Base-by-base conservation (phyloP, 164 flowering plant genomes). In the Chloranthus sessilifolius region DNA sequence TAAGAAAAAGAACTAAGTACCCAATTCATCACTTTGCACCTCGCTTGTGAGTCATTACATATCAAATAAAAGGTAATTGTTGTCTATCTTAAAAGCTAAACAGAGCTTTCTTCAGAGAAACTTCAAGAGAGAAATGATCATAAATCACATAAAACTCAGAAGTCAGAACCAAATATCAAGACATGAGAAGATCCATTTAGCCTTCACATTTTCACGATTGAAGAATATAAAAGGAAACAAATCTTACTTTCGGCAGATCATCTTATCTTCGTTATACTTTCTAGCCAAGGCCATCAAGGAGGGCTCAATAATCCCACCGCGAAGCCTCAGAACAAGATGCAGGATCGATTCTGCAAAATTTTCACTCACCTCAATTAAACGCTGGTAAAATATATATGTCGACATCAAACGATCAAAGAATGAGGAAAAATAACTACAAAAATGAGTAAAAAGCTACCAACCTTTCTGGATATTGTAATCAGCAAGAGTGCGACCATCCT, bases 221-320 rank as follows among this genome's bases (percentile, higher is more conserved):
- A 24, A 12, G 2, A 9, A 11, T 6, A 26, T 2, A 25, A 22
- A 38, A 44, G 14, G 6, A 28, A 10, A 5, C 4, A 50, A n/a
- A 43, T 1, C 65, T 52, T 63, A 77, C 83, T 78, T 75, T 60
- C 83, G 71, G 76, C 80, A 78, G 30, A 78, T 75, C 71, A 62
- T 73, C 63, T 78, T 78, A n/a, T 75, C 83, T 38, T 75, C 78
- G n/a, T 75, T 75, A 66, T 67, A 72, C 38, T 73, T 78, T 36
- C 83, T 77, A 39, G 80, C 82, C 70, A 77, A 56, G 43, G 79
- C 79, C 79, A 74, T 74, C 64, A 77, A 44, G 33, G 78, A 75
- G 34, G 83, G 83, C 64, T 78, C 81, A 4, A 78, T 78, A 21
- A 78, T 75, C 2, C 83, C 83, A 28, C 83, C 83, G 0, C 83